phyloP scores from a whole-genome alignment of 1,284 basidiomycete genomes.

The Microbotryum silenes-acaulis region DNA sequence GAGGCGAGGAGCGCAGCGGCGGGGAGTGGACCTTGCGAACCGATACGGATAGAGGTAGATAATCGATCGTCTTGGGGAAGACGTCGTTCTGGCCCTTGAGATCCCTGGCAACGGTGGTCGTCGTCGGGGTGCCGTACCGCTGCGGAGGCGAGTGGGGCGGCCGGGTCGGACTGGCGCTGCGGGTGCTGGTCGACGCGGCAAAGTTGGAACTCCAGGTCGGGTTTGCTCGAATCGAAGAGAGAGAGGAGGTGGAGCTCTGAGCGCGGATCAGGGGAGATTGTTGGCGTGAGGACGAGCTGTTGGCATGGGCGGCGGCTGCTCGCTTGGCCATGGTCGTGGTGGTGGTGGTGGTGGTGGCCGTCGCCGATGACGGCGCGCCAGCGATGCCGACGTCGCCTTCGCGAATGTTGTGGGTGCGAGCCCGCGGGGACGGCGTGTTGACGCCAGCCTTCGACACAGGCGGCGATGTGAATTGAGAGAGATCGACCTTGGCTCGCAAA shows the following conservation, averaged over 20 bases:
- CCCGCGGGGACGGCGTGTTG: not conserved
- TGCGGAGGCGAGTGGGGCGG: not conserved
- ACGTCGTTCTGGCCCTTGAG: slow-evolving; percentile 16
- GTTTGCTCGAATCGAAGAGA: slow-evolving; percentile 3
- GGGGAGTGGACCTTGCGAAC: slow-evolving; percentile 13
- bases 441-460: not conserved
- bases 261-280: not conserved
- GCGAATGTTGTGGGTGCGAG: not conserved
- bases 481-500: slow-evolving; percentile 17
- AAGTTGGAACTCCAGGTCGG: slow-evolving; percentile 5
- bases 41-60: slow-evolving; percentile 17
- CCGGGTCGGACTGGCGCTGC: not conserved
- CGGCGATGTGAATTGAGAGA: not conserved
- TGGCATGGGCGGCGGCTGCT: not conserved
- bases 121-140: not conserved
- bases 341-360: slow-evolving; percentile 4
- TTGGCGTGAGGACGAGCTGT: not conserved
- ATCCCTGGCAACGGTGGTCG: not conserved
- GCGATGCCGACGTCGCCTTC: not conserved
- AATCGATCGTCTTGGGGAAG: slow-evolving; percentile 14
- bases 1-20: slow-evolving; percentile 1
- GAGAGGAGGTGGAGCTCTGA: slow-evolving; percentile 3
- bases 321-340: slow-evolving; percentile 1
- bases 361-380: slow-evolving; percentile 2
- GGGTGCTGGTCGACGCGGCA: not conserved